Conservation (phyloP, 768 basidiomycete genomes). For the Lentinula boryana region DNA sequence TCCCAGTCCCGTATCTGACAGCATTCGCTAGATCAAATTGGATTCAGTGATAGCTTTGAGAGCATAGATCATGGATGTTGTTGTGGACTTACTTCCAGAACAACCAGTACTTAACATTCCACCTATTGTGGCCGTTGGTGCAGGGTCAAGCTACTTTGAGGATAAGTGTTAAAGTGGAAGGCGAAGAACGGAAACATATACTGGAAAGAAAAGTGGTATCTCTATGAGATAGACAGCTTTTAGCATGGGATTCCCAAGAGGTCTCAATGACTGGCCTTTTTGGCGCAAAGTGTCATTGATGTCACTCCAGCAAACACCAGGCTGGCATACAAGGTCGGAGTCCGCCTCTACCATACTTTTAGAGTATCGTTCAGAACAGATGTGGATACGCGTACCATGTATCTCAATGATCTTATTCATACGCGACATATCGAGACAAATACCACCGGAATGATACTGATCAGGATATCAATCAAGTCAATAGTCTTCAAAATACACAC, state of each 20-base stretch:
- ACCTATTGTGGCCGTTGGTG: slow-evolving; percentile 77
- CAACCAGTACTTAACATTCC: slow-evolving; percentile 87
- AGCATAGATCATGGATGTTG: background rate
- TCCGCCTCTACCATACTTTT: slow-evolving; percentile 45
- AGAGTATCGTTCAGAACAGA: background rate
- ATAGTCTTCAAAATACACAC: background rate
- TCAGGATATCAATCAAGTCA: too few species aligned
- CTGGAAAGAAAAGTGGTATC: slow-evolving; percentile 80
- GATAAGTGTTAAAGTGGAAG: background rate
- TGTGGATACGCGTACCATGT: slow-evolving; percentile 39
- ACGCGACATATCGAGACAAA: slow-evolving; percentile 70
- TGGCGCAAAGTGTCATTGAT: slow-evolving; percentile 60
- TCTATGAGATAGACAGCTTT: slow-evolving; percentile 24
- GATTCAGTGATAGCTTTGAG: background rate
- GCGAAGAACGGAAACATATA: slow-evolving; percentile 22
- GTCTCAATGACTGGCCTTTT: slow-evolving; percentile 34
- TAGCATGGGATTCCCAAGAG: background rate
- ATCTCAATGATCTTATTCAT: slow-evolving; percentile 81
- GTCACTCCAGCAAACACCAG: slow-evolving; percentile 68
- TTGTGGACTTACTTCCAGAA: slow-evolving; percentile 57
- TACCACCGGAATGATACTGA: slow-evolving; percentile 48
- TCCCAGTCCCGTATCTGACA: slow-evolving; percentile 84
- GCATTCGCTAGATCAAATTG: slow-evolving; percentile 50
- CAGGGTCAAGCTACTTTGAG: slow-evolving; percentile 60
- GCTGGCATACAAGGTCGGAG: slow-evolving; percentile 68